Conservation (phyloP, 192 early-diverging fungal genomes). For the Podila horticola region DNA sequence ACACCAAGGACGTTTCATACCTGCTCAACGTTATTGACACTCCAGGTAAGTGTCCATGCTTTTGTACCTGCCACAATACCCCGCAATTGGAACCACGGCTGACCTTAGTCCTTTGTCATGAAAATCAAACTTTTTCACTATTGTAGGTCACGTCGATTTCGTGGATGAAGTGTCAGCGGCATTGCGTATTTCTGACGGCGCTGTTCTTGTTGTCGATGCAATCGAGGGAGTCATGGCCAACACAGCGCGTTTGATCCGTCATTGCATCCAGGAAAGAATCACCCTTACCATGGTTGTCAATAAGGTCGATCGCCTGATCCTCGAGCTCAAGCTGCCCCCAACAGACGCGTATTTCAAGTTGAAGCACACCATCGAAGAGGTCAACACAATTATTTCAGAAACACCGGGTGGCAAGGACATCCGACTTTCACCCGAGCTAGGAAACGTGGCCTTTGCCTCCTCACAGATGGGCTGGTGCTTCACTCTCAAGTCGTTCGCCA, state of each 20-base stretch:
- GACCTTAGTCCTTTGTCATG: not conserved
- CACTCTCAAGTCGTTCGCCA: conserved; percentile 90
- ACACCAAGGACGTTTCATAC: conserved; percentile 89
- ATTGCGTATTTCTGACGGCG: conserved; percentile 89
- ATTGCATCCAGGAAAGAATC: conserved; percentile 82
- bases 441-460: conserved; percentile 97
- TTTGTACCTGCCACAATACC: not conserved
- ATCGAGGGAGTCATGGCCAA: conserved; percentile 97
- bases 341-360: conserved; percentile 97
- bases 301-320: conserved; percentile 97
- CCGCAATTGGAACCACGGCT: too few relatives aligned
- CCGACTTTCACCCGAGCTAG: conserved; percentile 90
- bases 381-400: conserved; percentile 82
- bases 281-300: conserved; percentile 91
- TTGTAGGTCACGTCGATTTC: conserved; percentile 90
- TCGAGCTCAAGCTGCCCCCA: conserved; percentile 96
- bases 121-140: too few relatives aligned
- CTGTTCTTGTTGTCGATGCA: conserved; percentile 92
- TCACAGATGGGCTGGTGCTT: conserved; percentile 94
- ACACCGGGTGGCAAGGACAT: conserved; percentile 67
- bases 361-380: conserved; percentile 95
- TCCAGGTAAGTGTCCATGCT: conserved; percentile 67
- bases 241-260: conserved; percentile 88
- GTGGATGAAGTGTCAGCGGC: conserved; percentile 92
- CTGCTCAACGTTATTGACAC: conserved; percentile 93